A percentile compares a stretch with the other conserved stretches of the same genome.
phyloP scores from a whole-genome alignment of 78 protist genomes.

The Pelomyxa schiedti region DNA sequence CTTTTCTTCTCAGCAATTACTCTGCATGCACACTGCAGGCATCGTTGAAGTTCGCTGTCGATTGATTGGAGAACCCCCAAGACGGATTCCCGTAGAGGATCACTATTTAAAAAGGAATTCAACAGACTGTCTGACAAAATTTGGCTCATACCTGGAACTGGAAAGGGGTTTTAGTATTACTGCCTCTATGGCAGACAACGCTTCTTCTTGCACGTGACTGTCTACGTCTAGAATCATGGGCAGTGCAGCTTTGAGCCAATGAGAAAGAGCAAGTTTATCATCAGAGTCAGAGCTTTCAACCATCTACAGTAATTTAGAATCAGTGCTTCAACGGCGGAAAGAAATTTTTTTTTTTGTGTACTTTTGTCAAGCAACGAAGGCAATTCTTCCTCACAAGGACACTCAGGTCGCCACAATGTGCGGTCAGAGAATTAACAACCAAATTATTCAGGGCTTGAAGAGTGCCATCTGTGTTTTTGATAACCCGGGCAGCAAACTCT shows the following conservation, averaged over 20 bases:
- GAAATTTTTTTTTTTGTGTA: too few species aligned
- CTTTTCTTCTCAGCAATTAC: background rate
- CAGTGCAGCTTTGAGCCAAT: background rate
- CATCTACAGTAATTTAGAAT: background rate
- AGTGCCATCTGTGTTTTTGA: too few species aligned
- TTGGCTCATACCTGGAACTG: too few species aligned
- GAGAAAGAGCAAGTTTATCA: too few species aligned
- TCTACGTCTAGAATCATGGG: background rate
- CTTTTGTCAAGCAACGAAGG: background rate
- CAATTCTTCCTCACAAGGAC: background rate
- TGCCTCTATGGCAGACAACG: background rate
- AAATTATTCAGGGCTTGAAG: too few species aligned
- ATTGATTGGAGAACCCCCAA: too few species aligned
- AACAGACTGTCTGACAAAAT: too few species aligned
- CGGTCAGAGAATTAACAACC: too few species aligned
- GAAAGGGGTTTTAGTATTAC: background rate
- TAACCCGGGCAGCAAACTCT: too few species aligned
- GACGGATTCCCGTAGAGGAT: too few species aligned
- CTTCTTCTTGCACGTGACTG: background rate
- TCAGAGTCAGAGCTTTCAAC: too few species aligned
- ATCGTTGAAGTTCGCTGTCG: background rate
- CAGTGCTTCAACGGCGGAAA: background rate
- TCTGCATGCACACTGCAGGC: background rate
- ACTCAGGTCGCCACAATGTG: background rate
- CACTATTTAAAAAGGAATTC: too few species aligned